Percentiles rank a stretch among this genome's conserved stretches.
Conservation (phyloP, 1,284 basidiomycete genomes). For the Trichosporon sp. region DNA sequence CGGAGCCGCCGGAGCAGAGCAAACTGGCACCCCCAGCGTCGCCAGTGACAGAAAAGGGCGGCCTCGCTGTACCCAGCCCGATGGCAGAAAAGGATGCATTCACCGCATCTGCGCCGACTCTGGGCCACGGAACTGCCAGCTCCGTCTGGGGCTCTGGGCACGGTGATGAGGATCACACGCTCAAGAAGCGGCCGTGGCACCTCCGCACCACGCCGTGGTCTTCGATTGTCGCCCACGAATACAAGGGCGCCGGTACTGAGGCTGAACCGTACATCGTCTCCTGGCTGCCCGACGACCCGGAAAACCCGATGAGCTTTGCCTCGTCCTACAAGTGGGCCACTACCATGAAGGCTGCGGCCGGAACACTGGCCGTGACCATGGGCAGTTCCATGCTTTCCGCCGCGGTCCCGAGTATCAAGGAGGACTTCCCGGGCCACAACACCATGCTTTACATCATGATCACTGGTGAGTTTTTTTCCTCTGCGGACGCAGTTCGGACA, state of each 20-base stretch:
- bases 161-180: conserved; percentile 1
- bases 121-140: background rate
- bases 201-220: conserved; percentile 8
- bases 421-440: conserved; percentile 23
- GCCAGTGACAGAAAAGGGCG: background rate
- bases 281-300: conserved; percentile 27
- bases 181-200: conserved; percentile 8
- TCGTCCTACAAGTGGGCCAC: conserved; percentile 31
- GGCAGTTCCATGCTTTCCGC: conserved; percentile 25
- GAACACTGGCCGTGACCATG: conserved; percentile 25
- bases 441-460: conserved; percentile 22
- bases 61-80: background rate
- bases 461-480: background rate
- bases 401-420: conserved; percentile 19
- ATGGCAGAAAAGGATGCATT: background rate
- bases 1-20: too few species aligned
- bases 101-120: background rate
- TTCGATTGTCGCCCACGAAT: background rate
- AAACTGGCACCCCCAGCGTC: too few species aligned
- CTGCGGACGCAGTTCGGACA: background rate
- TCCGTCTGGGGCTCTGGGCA: background rate
- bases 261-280: conserved; percentile 45
- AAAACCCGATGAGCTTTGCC: conserved; percentile 31
- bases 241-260: conserved; percentile 35
- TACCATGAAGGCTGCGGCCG: conserved; percentile 21